A percentile compares a stretch with the other conserved stretches of the same genome.
These are phyloP conservation scores for Colletotrichum sp. DNA, from an alignment of 2,329 filamentous ascomycete species.

Conservation along the genomic window DNA sequence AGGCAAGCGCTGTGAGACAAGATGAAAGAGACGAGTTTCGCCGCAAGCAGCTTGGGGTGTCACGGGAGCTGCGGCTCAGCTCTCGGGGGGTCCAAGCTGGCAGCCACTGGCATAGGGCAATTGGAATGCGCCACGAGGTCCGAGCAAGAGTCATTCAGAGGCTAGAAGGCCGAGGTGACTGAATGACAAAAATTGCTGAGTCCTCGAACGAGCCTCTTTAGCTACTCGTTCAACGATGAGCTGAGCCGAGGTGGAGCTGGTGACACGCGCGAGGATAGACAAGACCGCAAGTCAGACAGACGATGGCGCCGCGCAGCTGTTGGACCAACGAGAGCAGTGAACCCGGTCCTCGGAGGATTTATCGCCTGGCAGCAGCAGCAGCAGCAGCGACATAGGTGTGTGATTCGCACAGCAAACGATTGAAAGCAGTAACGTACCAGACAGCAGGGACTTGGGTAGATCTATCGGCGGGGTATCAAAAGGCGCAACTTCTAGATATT, in stretches of 20 bases:
- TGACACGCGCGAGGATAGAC: background rate
- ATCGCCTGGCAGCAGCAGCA: constrained; percentile 1
- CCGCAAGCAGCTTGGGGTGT: constrained; percentile 16
- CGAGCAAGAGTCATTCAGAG: constrained; percentile 8
- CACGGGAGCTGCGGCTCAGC: constrained; percentile 15
- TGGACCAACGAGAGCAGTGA: background rate
- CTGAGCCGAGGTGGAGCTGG: background rate
- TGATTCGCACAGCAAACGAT: constrained; percentile 7
- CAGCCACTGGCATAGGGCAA: background rate
- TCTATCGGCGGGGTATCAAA: constrained; percentile 19
- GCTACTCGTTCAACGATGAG: background rate
- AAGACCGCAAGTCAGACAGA: background rate
- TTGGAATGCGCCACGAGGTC: constrained; percentile 11
- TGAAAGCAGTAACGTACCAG: constrained; percentile 15
- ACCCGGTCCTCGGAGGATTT: constrained; percentile 1
- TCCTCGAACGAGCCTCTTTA: background rate
- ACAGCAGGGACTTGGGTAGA: background rate
- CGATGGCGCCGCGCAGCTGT: background rate
- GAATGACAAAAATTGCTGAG: constrained; percentile 20
- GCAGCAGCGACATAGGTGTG: background rate
- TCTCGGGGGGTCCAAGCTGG: constrained; percentile 15
- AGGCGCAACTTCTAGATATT: constrained; percentile 6
- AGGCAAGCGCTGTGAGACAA: constrained; percentile 18
- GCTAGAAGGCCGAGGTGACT: constrained; percentile 16
- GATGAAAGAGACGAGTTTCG: constrained; percentile 19